Evolutionary conservation across 2,329 filamentous ascomycete genomes (phyloP), one percentile per base, ranked within the genome.

Genomic region (Neurospora crassa): DNA sequence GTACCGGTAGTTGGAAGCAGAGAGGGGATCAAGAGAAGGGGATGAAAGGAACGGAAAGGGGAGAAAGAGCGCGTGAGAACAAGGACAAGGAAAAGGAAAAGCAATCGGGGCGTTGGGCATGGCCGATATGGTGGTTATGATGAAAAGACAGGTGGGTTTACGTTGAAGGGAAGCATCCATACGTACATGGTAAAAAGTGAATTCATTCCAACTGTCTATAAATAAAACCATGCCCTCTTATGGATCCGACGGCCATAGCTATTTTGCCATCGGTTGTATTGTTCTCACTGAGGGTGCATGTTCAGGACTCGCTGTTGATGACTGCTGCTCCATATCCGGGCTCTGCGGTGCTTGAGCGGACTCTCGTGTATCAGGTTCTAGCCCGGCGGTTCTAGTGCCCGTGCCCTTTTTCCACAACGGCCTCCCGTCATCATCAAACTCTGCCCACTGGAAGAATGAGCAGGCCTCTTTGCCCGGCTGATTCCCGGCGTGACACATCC

Each of bases 401-500:
- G 47, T 53, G 47, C 12, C 47, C 20, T 53, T 53, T 12, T 69
- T 72, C 71, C 59, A 73, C 63, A 10, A 67, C 68, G 53, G 53
- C 29, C 7, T 89, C 1, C 95, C 95, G 79, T 97, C 91, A 43
- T 96, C 90, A 76, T 95, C 90, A 80, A 97, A 96, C 70, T 90
- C 87, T 0, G 92, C 93, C 94, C 94, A 97, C 73, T 92, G 85
- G 76, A 97, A 97, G 77, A 91, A 96, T 0, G 86, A 83, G 77
- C 94, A 97, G 5, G 87, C 89, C 47, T 89, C 81, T 81, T 86
- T 90, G 67, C 88, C 91, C 0, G 91, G 90, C 2, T 90, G 86
- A 76, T 90, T 92, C 7, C 90, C 89, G 0, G 89, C 89, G 81
- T 97, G 89, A 77, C 96, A 98, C 91, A 95, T 96, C 93, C 94